These are phyloP conservation scores for Furcasterigmium furcatum DNA, from an alignment of 2,329 filamentous ascomycete species.

Conservation along the genomic window DNA sequence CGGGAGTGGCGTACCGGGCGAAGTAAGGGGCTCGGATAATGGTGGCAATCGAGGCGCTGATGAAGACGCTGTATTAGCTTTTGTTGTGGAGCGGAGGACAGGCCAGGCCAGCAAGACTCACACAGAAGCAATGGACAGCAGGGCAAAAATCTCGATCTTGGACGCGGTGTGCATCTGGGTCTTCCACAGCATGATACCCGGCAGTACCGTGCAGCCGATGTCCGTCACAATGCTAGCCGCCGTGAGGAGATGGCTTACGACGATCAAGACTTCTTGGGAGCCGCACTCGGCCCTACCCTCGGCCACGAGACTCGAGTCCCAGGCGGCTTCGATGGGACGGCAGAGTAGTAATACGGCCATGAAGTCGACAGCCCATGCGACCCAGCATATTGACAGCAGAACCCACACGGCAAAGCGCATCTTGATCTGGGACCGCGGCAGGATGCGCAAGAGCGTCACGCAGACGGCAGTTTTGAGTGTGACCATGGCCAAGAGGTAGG, in stretches of 20 bases:
- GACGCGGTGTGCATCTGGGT: conserved; percentile 23
- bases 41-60: conserved; percentile 16
- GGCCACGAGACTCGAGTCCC: conserved; percentile 22
- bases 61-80: too few species aligned
- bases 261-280: conserved; percentile 16
- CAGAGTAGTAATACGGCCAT: conserved; percentile 27
- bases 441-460: conserved; percentile 28
- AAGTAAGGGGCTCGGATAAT: conserved; percentile 18
- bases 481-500: conserved; percentile 18
- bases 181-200: conserved; percentile 25
- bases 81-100: too few species aligned
- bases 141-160: conserved; percentile 15
- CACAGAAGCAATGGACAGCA: conserved; percentile 16
- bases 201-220: conserved; percentile 23
- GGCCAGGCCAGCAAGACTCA: too few species aligned
- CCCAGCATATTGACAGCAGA: conserved; percentile 14
- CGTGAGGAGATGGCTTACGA: conserved; percentile 23
- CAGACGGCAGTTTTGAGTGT: conserved; percentile 30
- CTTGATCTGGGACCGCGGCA: conserved; percentile 12
- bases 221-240: conserved; percentile 27
- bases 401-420: conserved; percentile 17
- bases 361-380: conserved; percentile 23
- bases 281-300: conserved; percentile 16
- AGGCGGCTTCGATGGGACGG: conserved; percentile 22
- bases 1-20: conserved; percentile 12